Conservation (phyloP, 2,329 filamentous ascomycete genomes). For the Hysterium pulicare region DNA sequence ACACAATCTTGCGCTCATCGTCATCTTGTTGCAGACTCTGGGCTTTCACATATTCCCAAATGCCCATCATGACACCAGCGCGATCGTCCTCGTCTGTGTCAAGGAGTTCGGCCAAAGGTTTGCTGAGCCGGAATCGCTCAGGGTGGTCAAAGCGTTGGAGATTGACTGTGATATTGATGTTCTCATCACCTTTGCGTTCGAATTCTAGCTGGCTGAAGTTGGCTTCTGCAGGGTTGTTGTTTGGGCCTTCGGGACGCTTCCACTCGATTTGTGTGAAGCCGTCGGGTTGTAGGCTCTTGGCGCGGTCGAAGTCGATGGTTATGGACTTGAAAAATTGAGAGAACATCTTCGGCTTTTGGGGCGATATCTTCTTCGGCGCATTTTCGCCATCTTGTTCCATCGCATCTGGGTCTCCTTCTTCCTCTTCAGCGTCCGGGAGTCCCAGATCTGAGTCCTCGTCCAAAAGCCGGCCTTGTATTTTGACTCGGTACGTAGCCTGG, state of each 20-base stretch:
- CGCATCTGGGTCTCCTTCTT: slow-evolving; percentile 45
- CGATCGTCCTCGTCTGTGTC: slow-evolving; percentile 85
- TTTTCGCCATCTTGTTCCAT: slow-evolving; percentile 55
- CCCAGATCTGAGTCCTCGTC: slow-evolving; percentile 45
- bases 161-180: slow-evolving; percentile 85
- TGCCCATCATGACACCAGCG: slow-evolving; percentile 80
- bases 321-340: slow-evolving; percentile 83
- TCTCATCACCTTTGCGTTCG: slow-evolving; percentile 87
- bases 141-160: slow-evolving; percentile 79
- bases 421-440: slow-evolving; percentile 27
- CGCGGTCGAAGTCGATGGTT: slow-evolving; percentile 58
- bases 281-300: slow-evolving; percentile 63
- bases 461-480: slow-evolving; percentile 83
- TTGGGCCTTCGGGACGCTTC: slow-evolving; percentile 71
- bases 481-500: slow-evolving; percentile 81
- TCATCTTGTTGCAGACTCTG: slow-evolving; percentile 89
- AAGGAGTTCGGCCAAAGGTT: slow-evolving; percentile 75
- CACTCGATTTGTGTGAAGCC: slow-evolving; percentile 69
- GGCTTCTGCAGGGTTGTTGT: slow-evolving; percentile 59
- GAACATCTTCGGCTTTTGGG: slow-evolving; percentile 52
- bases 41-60: slow-evolving; percentile 92
- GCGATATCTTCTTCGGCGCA: slow-evolving; percentile 19
- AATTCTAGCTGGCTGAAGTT: slow-evolving; percentile 93
- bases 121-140: slow-evolving; percentile 77
- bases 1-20: slow-evolving; percentile 87